Evolutionary conservation across 1,284 basidiomycete species (phyloP), one percentile per base, ranked within the genome.

Genomic region (Ceratobasidium sp.): DNA sequence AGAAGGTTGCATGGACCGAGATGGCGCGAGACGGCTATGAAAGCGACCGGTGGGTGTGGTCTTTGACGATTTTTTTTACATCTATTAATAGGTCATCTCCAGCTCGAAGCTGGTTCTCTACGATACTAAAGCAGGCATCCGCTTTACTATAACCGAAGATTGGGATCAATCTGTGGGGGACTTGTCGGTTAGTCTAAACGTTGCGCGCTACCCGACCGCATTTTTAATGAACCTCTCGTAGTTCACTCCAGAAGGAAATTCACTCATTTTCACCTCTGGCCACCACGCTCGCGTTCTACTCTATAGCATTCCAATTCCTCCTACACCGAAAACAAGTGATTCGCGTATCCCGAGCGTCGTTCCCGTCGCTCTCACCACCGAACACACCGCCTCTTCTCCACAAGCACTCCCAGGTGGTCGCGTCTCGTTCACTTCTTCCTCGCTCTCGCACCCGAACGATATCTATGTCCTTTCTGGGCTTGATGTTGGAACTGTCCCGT

Each of bases 11-110:
- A 0, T 98, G 96, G 96, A 85, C 94, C 54, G 93, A 98, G 84
- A 89, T 96, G 80, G 91, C 92, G 65, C 84, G 93, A 82, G 95
- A 98, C 82, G 96, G 96, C 0, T 93, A 96, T 82, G 96, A 98
- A 84, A 89, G 92, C 69, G 94, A 94, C 83, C 89, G 91, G 92
- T 90, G 79, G 44, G 83, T 80, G 13, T 33, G 17, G n/a, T n/a
- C 13, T 33, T n/a, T 2, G 9, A 13, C 0, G 17, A 26, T 48
- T 7, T 5, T 2, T 33, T 12, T 68, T 38, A 5, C 40, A 46
- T 52, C 38, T 62, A 42, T 79, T 68, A 61, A 77, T 33, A 69
- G 23, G n/a, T 17, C n/a, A 50, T 12, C 10, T 56, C 4, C 78
- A 93, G 92, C 78, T 89, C 89, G 6, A 92, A 94, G 82, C 88